phyloP scores from a whole-genome alignment of 73 alveolate genomes.

The Paramecium octaurelia region DNA sequence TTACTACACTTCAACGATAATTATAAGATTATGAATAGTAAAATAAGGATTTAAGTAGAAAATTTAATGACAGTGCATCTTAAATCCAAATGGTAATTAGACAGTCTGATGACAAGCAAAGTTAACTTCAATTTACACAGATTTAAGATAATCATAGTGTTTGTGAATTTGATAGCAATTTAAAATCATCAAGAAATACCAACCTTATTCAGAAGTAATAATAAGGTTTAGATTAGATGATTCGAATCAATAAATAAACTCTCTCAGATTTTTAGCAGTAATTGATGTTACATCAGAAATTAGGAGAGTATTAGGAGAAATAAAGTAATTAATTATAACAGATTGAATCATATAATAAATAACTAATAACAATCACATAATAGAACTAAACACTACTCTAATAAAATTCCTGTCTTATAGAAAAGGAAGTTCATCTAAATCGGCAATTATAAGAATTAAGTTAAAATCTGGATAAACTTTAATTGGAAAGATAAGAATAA shows the following conservation, averaged over 20 bases:
- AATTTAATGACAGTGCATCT: slow-evolving; percentile 1
- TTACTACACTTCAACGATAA: not conserved
- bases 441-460: not conserved
- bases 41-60: not conserved
- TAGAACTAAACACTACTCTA: not conserved
- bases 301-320: not conserved
- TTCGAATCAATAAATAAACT: not conserved
- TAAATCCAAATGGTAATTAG: not conserved
- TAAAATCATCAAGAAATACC: not conserved
- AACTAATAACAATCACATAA: not conserved
- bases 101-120: not conserved
- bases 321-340: not conserved
- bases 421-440: not conserved
- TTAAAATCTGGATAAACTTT: not conserved
- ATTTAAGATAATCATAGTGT: not conserved
- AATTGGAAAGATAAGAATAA: not conserved
- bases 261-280: not conserved
- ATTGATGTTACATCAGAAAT: not conserved
- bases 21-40: not conserved
- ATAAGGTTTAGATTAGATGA: slow-evolving; percentile 9
- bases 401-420: not conserved
- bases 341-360: not conserved
- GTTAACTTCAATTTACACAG: not conserved
- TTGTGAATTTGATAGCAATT: slow-evolving; percentile 9
- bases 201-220: not conserved